A percentile compares a stretch with the other conserved stretches of the same genome.
Conservation (phyloP, 208 protist species). For the Endotrypanum monterogeii region DNA sequence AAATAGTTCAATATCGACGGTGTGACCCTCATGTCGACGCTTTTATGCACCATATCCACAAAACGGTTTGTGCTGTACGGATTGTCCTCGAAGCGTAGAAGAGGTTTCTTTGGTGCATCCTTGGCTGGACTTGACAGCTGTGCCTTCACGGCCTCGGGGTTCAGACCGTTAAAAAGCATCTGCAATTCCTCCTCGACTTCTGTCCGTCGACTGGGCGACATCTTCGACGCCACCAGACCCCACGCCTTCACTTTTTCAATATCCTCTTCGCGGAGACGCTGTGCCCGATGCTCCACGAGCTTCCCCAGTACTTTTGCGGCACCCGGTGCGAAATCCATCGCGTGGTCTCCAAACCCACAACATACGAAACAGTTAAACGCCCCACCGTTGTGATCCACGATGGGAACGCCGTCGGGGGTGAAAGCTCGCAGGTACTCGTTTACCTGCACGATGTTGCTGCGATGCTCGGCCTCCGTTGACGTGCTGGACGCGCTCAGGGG, state of each 20-base stretch:
- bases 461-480: not conserved
- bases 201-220: slow-evolving; percentile 40
- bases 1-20: slow-evolving; percentile 38
- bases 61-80: slow-evolving; percentile 71
- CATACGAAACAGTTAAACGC: slow-evolving; percentile 88
- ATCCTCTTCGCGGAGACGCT: slow-evolving; percentile 54
- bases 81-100: slow-evolving; percentile 43
- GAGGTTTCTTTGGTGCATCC: not conserved
- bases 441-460: slow-evolving; percentile 13
- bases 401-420: slow-evolving; percentile 81
- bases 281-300: slow-evolving; percentile 68
- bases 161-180: slow-evolving; percentile 57
- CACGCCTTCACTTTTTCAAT: slow-evolving; percentile 28
- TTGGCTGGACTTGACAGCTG: not conserved
- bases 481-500: slow-evolving; percentile 15
- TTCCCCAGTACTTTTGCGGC: slow-evolving; percentile 75
- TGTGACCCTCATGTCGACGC: slow-evolving; percentile 30
- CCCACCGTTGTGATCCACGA: slow-evolving; percentile 70
- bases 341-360: slow-evolving; percentile 85
- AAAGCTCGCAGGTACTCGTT: slow-evolving; percentile 67
- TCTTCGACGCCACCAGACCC: slow-evolving; percentile 25
- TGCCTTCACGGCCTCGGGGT: not conserved
- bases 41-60: slow-evolving; percentile 45
- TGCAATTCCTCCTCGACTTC: slow-evolving; percentile 57
- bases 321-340: slow-evolving; percentile 73